phyloP scores from a whole-genome alignment of 352 stramenopile species.

The Pythium phragmiticola region DNA sequence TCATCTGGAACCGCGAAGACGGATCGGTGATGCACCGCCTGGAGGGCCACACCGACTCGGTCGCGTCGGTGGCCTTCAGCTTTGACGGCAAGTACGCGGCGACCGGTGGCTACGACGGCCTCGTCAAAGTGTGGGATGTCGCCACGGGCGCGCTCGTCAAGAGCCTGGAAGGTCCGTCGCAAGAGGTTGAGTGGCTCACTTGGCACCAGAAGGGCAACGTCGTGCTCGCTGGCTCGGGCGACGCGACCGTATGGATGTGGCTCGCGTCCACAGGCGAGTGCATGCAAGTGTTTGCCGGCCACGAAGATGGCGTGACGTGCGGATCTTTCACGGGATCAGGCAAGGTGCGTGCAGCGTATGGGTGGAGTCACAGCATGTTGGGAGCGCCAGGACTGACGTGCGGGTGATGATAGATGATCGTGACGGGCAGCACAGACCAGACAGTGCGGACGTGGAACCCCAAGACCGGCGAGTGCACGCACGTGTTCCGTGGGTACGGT shows the following conservation, averaged over 20 bases:
- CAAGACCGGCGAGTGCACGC: constrained; percentile 92
- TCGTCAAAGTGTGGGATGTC: constrained; percentile 90
- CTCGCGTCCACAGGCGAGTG: constrained; percentile 93
- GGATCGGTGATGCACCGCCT: constrained; percentile 77
- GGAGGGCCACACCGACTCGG: constrained; percentile 76
- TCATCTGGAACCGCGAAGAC: constrained; percentile 88
- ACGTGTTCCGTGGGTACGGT: constrained; percentile 81
- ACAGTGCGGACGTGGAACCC: constrained; percentile 96
- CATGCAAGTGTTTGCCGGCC: constrained; percentile 97
- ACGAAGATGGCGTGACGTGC: constrained; percentile 94
- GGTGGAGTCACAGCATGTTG: neutral
- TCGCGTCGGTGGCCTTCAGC: constrained; percentile 84
- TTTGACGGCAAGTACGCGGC: constrained; percentile 87
- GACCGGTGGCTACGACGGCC: constrained; percentile 81
- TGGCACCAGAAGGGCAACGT: constrained; percentile 93
- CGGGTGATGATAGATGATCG: constrained; percentile 69
- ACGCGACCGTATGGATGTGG: constrained; percentile 92
- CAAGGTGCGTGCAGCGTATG: constrained; percentile 58
- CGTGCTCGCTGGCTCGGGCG: constrained; percentile 83
- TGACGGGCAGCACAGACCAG: constrained; percentile 92
- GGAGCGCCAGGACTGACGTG: neutral
- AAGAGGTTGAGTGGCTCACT: constrained; percentile 89
- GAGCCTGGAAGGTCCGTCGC: constrained; percentile 84
- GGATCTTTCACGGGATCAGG: constrained; percentile 94
- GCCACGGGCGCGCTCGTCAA: constrained; percentile 76